Conservation (phyloP, 2,329 filamentous ascomycete genomes). For the Apiospora aurea region DNA sequence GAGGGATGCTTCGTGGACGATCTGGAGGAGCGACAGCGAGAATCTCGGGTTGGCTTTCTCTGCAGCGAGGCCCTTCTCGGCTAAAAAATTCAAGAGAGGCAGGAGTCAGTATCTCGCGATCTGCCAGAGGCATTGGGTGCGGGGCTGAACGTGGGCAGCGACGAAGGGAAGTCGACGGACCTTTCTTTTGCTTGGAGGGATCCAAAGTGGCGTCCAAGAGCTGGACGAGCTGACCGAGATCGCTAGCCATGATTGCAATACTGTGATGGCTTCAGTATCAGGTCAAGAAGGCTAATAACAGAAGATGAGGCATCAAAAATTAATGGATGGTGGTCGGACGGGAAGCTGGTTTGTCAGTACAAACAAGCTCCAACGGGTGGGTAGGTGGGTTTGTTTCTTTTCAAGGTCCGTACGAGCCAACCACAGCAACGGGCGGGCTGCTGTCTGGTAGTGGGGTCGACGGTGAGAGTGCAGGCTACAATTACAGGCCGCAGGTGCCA, state of each 20-base stretch:
- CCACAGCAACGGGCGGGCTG: conserved; percentile 20
- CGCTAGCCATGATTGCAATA: conserved; percentile 45
- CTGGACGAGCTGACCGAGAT: conserved; percentile 72
- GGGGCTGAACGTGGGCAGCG: conserved; percentile 38
- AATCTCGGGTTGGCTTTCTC: conserved; percentile 87
- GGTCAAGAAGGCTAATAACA: conserved; percentile 19
- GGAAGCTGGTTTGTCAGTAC: conserved; percentile 19
- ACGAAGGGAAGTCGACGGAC: conserved; percentile 53
- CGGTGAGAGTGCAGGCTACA: background rate
- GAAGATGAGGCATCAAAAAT: conserved; percentile 20
- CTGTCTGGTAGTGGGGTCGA: conserved; percentile 11
- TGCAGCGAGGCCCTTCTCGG: conserved; percentile 79
- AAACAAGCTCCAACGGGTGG: conserved; percentile 20
- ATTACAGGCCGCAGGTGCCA: background rate
- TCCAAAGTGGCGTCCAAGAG: conserved; percentile 92
- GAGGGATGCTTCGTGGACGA: conserved; percentile 78
- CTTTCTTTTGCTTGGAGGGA: conserved; percentile 86
- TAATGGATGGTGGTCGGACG: conserved; percentile 9
- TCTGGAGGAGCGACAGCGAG: conserved; percentile 86
- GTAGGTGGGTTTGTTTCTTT: conserved; percentile 20
- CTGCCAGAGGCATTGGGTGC: conserved; percentile 36
- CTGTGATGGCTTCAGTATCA: conserved; percentile 17
- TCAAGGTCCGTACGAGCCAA: conserved; percentile 18
- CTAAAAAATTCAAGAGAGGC: conserved; percentile 53
- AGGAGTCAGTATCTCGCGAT: conserved; percentile 24